Conservation (phyloP, 1,139 yeast species). For the Taiozyma sp. region DNA sequence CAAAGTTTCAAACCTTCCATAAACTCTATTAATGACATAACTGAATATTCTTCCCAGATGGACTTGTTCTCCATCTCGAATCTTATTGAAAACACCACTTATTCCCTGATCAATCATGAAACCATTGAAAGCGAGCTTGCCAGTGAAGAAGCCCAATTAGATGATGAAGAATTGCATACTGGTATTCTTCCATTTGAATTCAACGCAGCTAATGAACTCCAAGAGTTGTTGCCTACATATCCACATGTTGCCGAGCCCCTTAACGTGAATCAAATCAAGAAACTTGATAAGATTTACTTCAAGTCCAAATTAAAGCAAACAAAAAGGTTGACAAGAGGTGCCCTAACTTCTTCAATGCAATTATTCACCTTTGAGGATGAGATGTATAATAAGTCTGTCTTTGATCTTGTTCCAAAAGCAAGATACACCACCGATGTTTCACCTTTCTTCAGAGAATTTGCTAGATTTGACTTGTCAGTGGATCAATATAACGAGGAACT, state of each 20-base stretch:
- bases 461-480: constrained; percentile 9
- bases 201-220: constrained; percentile 6
- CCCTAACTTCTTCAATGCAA: constrained; percentile 2
- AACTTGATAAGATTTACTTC: constrained; percentile 9
- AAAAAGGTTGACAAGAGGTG: constrained; percentile 14
- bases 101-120: constrained; percentile 38
- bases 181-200: constrained; percentile 18
- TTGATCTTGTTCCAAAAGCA: constrained; percentile 11
- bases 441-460: constrained; percentile 20
- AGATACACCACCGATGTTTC: constrained; percentile 17
- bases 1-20: constrained; percentile 9
- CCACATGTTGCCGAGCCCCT: neutral
- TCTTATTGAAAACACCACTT: constrained; percentile 29
- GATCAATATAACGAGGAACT: constrained; percentile 1
- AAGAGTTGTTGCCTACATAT: constrained; percentile 3
- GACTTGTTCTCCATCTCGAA: constrained; percentile 41
- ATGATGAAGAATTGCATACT: constrained; percentile 22
- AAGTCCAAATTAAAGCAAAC: constrained; percentile 10
- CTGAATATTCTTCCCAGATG: constrained; percentile 16
- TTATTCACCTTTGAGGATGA: constrained; percentile 5
- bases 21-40: constrained; percentile 12
- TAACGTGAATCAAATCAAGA: constrained; percentile 2
- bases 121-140: constrained; percentile 35
- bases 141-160: constrained; percentile 27
- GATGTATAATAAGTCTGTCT: constrained; percentile 8